A percentile compares a stretch with the other conserved stretches of the same genome.
Conservation (phyloP, 2,329 filamentous ascomycete species). For the Epichloe hybrida region DNA sequence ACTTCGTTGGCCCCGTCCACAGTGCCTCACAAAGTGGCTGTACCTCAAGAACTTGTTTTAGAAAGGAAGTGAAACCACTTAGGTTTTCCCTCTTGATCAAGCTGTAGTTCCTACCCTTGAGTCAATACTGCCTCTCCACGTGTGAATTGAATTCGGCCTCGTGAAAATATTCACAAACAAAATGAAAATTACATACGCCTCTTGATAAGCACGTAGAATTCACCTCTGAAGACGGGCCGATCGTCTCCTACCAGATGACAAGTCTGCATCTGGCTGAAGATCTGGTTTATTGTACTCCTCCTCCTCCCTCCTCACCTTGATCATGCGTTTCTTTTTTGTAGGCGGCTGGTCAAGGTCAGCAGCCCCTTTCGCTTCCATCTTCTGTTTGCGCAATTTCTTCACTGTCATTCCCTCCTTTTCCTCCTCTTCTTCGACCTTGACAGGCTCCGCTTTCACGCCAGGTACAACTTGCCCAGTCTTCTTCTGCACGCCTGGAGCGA, state of each 20-base stretch:
- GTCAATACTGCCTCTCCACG: too few relatives aligned
- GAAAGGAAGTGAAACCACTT: too few relatives aligned
- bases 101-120: background rate
- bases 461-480: conserved; percentile 42
- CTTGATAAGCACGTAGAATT: background rate
- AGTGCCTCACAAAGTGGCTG: too few relatives aligned
- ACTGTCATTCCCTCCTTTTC: conserved; percentile 10
- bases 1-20: too few relatives aligned
- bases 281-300: background rate
- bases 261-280: conserved; percentile 2
- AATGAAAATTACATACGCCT: background rate
- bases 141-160: background rate
- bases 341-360: conserved; percentile 14
- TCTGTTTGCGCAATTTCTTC: conserved; percentile 15
- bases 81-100: too few relatives aligned
- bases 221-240: background rate
- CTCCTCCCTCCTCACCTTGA: conserved; percentile 11
- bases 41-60: too few relatives aligned
- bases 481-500: conserved; percentile 75
- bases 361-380: conserved; percentile 11
- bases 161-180: background rate
- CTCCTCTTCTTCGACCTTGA: conserved; percentile 15
- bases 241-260: conserved; percentile 10
- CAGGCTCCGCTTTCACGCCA: conserved; percentile 29
- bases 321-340: conserved; percentile 15